Evolutionary conservation across 1,139 yeast species (phyloP).

Genomic region (Magnusiomyces paraingens): DNA sequence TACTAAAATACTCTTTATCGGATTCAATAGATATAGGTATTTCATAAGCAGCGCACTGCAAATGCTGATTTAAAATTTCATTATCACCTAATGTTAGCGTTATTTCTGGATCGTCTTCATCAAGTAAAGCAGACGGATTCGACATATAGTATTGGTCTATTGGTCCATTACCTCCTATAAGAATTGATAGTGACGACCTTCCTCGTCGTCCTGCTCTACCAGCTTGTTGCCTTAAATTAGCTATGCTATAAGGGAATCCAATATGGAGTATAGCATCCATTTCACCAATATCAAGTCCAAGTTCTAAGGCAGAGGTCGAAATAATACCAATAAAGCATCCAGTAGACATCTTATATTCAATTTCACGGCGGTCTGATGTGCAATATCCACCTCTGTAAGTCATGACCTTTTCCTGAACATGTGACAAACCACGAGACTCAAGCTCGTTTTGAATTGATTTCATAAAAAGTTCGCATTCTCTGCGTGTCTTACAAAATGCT

Average conservation of each 20-base stretch:
- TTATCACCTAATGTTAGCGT: conserved; percentile 51
- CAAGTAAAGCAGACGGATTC: conserved; percentile 59
- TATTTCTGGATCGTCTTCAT: conserved; percentile 35
- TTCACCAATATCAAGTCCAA: conserved; percentile 92
- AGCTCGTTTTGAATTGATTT: conserved; percentile 62
- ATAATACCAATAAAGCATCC: conserved; percentile 80
- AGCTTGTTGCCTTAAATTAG: conserved; percentile 88
- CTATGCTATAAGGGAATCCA: conserved; percentile 83
- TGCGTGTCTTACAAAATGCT: conserved; percentile 82
- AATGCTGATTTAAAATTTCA: conserved; percentile 65
- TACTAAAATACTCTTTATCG: conserved; percentile 53
- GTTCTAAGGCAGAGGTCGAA: conserved; percentile 90
- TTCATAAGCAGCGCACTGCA: conserved; percentile 94
- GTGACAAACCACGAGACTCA: conserved; percentile 30
- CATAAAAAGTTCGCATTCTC: conserved; percentile 80
- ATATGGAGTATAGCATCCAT: conserved; percentile 86
- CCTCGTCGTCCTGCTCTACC: conserved; percentile 92
- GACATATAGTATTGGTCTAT: conserved; percentile 78
- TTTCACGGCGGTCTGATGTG: conserved; percentile 72
- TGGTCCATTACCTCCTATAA: conserved; percentile 80
- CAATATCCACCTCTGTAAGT: conserved; percentile 95
- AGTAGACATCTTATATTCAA: conserved; percentile 83
- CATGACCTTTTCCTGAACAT: conserved; percentile 54
- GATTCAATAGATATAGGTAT: conserved; percentile 48
- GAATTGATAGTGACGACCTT: conserved; percentile 67